phyloP scores from a whole-genome alignment of 129 eudicot genomes.

The Tanacetum coccineum region DNA sequence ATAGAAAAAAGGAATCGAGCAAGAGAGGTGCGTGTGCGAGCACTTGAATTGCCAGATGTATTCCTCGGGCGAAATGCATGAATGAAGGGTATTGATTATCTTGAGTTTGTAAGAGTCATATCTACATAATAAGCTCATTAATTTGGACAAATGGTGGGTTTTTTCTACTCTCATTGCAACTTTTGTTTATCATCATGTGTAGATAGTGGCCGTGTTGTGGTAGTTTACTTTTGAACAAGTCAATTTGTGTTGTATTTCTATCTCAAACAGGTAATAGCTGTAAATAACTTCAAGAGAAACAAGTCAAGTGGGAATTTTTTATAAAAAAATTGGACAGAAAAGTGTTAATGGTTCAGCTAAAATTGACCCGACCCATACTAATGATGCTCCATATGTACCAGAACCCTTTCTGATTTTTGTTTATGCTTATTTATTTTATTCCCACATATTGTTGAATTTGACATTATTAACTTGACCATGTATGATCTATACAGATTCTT shows the following conservation, averaged over 20 bases:
- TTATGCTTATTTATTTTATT: constrained; percentile 5
- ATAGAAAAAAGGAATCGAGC: constrained; percentile 62
- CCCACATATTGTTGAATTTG: not conserved
- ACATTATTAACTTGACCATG: not conserved
- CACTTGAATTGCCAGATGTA: constrained; percentile 67
- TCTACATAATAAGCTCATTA: not conserved
- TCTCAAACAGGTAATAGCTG: not conserved
- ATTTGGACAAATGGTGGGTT: not conserved
- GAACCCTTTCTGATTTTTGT: constrained; percentile 5
- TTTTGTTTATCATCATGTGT: not conserved
- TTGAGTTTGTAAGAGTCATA: not conserved
- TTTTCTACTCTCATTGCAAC: not conserved
- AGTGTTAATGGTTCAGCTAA: not conserved
- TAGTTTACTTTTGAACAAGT: no score
- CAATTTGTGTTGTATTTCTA: no score
- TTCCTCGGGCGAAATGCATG: constrained; percentile 75
- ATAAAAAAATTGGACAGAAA: not conserved
- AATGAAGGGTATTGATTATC: not conserved
- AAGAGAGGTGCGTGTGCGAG: constrained; percentile 61
- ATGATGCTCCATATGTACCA: not conserved
- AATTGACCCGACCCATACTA: not conserved
- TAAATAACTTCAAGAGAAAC: not conserved
- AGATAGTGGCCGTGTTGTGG: no score
- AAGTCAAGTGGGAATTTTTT: not conserved
- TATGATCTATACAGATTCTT: constrained; percentile 49